A percentile compares a stretch with the other conserved stretches of the same genome.
phyloP scores from a whole-genome alignment of 139 green algal species.

The Diplosphaera chodatii region DNA sequence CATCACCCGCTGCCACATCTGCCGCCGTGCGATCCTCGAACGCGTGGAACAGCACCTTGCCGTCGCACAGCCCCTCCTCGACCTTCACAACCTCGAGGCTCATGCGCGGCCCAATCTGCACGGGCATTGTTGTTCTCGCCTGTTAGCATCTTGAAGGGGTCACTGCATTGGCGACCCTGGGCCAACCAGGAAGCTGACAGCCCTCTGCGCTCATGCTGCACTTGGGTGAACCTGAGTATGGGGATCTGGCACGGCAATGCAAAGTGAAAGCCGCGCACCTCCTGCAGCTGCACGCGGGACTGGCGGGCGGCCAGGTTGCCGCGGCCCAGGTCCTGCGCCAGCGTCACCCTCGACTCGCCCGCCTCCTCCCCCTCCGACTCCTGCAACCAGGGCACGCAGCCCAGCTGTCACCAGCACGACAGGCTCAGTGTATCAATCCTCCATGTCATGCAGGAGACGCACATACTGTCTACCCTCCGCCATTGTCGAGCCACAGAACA shows the following conservation, averaged over 20 bases:
- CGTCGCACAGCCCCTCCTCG: slow-evolving; percentile 88
- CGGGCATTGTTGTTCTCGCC: too few species aligned
- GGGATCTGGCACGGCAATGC: too few species aligned
- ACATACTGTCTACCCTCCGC: too few species aligned
- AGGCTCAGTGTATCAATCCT: too few species aligned
- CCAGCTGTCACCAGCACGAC: slow-evolving; percentile 1
- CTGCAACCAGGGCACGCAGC: slow-evolving; percentile 29
- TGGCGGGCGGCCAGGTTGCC: slow-evolving; percentile 41
- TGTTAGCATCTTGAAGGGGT: too few species aligned
- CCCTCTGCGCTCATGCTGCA: too few species aligned
- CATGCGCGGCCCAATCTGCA: slow-evolving; percentile 76
- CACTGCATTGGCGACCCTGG: too few species aligned
- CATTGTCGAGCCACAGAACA: too few species aligned
- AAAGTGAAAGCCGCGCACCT: slow-evolving; percentile 50
- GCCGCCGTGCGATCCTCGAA: slow-evolving; percentile 55
- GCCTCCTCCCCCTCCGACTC: slow-evolving; percentile 84
- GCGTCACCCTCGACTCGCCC: slow-evolving; percentile 49
- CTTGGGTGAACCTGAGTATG: too few species aligned
- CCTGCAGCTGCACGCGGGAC: slow-evolving; percentile 70
- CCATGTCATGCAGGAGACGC: too few species aligned
- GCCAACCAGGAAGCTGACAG: too few species aligned
- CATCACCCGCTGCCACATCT: slow-evolving; percentile 44
- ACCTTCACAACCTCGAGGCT: slow-evolving; percentile 90
- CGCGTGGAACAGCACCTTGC: slow-evolving; percentile 84
- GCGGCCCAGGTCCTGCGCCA: slow-evolving; percentile 45